phyloP scores from a whole-genome alignment of 495 filamentous ascomycete genomes.

The Aspergillus diversus region DNA sequence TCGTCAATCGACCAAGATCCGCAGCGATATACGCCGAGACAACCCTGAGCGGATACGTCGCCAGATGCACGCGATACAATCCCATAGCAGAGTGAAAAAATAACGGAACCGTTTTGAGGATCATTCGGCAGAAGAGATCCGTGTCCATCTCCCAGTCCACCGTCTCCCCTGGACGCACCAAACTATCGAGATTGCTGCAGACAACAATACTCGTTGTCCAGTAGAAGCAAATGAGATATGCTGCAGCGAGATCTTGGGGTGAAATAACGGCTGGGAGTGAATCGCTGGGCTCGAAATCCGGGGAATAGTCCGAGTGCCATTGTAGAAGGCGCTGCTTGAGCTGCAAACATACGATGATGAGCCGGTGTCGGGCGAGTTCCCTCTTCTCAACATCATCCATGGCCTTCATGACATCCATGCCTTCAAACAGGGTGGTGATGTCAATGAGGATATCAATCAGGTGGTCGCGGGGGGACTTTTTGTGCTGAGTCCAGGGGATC shows the following conservation, averaged over 20 bases:
- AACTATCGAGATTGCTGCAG: constrained; percentile 3
- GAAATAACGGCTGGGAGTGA: neutral
- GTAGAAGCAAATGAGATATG: constrained; percentile 8
- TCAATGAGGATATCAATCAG: constrained; percentile 13
- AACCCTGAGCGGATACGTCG: constrained; percentile 4
- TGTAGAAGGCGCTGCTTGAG: constrained; percentile 5
- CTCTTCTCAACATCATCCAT: neutral
- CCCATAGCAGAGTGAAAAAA: constrained; percentile 9
- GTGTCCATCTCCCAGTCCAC: neutral
- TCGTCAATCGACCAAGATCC: neutral
- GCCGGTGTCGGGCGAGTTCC: neutral
- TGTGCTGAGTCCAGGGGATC: constrained; percentile 13
- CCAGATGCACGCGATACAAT: constrained; percentile 3
- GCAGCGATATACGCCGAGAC: constrained; percentile 1
- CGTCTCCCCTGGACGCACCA: neutral
- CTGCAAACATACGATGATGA: constrained; percentile 3
- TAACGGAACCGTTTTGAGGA: constrained; percentile 8
- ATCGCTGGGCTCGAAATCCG: constrained; percentile 5
- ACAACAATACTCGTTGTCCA: constrained; percentile 9
- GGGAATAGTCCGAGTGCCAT: constrained; percentile 10
- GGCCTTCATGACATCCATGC: constrained; percentile 10
- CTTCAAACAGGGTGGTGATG: constrained; percentile 10
- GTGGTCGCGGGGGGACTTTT: constrained; percentile 14
- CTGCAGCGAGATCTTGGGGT: constrained; percentile 1
- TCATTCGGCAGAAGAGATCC: constrained; percentile 10